A percentile compares a stretch with the other conserved stretches of the same genome.
Evolutionary conservation across 495 filamentous ascomycete genomes (phyloP).

Genomic region (Podospora comata): DNA sequence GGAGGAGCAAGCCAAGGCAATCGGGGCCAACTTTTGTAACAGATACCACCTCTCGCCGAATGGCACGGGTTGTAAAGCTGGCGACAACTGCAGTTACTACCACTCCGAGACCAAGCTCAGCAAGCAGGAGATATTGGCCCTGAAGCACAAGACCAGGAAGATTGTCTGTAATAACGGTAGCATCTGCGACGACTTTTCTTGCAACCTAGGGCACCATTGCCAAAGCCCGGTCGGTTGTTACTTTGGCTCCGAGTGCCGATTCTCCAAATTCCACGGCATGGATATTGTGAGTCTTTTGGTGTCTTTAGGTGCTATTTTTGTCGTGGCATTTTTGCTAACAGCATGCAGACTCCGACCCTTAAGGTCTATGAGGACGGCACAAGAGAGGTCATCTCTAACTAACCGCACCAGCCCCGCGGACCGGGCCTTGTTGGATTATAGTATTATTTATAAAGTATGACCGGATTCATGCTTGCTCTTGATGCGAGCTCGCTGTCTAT

Average conservation of each 20-base stretch:
- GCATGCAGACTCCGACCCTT: conserved; percentile 21
- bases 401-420: background rate
- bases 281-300: conserved; percentile 26
- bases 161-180: conserved; percentile 23
- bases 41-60: conserved; percentile 28
- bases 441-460: background rate
- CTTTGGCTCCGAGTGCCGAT: conserved; percentile 30
- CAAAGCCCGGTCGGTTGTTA: conserved; percentile 22
- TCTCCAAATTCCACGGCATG: conserved; percentile 31
- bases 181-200: conserved; percentile 29
- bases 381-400: conserved; percentile 16
- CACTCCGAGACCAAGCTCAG: conserved; percentile 30
- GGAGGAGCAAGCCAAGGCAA: conserved; percentile 25
- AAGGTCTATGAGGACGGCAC: conserved; percentile 31
- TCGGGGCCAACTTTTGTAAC: conserved; percentile 37
- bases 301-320: conserved; percentile 15
- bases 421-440: background rate
- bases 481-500: background rate
- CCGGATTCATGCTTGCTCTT: background rate
- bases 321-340: background rate
- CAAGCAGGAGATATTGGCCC: conserved; percentile 23
- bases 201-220: conserved; percentile 39
- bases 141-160: conserved; percentile 30
- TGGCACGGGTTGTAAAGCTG: conserved; percentile 27
- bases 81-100: conserved; percentile 30